These are phyloP conservation scores for Naganishia liquefaciens DNA, from an alignment of 1,284 basidiomycete species.

Conservation along the genomic window DNA sequence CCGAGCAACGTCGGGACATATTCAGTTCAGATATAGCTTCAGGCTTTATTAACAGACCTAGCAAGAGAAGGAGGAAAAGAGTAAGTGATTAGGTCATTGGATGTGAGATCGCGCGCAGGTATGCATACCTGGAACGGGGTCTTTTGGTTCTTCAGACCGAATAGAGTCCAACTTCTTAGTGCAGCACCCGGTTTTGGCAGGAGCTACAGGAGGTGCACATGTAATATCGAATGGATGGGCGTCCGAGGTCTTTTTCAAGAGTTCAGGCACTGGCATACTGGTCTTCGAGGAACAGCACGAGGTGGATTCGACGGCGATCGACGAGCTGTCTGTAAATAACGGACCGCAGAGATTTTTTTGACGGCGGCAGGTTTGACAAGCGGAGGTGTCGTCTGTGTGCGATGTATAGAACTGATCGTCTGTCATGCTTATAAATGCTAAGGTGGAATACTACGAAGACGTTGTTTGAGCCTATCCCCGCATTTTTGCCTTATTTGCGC, in stretches of 20 bases:
- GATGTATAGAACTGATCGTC: conserved; percentile 2
- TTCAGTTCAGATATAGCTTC: conserved; percentile 3
- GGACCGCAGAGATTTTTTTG: background rate
- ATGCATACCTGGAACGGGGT: conserved; percentile 2
- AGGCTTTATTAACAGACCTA: conserved; percentile 9
- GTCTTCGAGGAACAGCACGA: conserved; percentile 13
- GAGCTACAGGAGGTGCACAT: conserved; percentile 6
- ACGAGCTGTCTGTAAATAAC: conserved; percentile 2
- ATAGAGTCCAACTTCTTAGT: conserved; percentile 8
- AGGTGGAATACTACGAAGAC: background rate
- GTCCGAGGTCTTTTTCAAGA: conserved; percentile 1
- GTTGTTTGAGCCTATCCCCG: conserved; percentile 4
- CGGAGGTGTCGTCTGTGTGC: conserved; percentile 5
- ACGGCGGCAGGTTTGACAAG: background rate
- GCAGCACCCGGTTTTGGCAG: conserved; percentile 4
- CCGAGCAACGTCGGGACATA: conserved; percentile 5
- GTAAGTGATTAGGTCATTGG: conserved; percentile 9
- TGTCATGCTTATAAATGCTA: conserved; percentile 1
- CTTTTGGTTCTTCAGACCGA: conserved; percentile 5
- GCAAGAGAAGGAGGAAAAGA: conserved; percentile 8
- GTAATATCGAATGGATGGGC: background rate
- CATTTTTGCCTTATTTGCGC: background rate
- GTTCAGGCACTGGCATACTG: conserved; percentile 7
- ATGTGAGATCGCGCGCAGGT: conserved; percentile 1
- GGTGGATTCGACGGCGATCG: conserved; percentile 13